Conservation (phyloP, 78 protist species). For the Cavenderia fasciculata region DNA sequence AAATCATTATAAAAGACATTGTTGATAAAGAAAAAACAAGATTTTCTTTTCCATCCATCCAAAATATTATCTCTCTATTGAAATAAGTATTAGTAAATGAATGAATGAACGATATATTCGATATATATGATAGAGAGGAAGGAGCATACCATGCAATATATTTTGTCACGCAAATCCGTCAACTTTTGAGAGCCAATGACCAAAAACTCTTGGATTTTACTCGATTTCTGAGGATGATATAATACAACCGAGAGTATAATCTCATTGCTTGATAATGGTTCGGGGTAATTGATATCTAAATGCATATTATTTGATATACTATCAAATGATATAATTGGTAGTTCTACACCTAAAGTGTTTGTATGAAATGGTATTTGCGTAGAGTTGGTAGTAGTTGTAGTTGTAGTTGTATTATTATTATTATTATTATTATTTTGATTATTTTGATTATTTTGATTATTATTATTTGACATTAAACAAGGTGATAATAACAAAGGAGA, state of each 20-base stretch:
- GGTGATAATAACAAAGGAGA: background rate
- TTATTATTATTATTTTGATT: background rate
- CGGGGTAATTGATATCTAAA: too few species aligned
- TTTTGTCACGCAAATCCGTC: conserved; percentile 67
- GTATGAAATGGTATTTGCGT: background rate
- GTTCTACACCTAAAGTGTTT: background rate
- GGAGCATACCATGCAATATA: conserved; percentile 38
- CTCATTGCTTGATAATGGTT: conserved; percentile 14
- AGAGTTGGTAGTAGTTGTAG: background rate
- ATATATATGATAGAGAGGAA: background rate
- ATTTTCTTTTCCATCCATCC: conserved; percentile 43
- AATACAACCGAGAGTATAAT: conserved; percentile 19
- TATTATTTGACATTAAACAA: background rate
- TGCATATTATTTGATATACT: background rate
- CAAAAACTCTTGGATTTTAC: conserved; percentile 37
- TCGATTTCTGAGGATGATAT: conserved; percentile 35
- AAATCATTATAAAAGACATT: conserved; percentile 69
- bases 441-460: background rate
- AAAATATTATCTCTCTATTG: conserved; percentile 31
- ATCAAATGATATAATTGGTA: background rate
- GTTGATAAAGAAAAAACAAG: conserved; percentile 70
- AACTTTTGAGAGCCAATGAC: conserved; percentile 73
- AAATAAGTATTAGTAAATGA: background rate
- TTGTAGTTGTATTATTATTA: background rate
- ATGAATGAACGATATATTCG: background rate